These are phyloP conservation scores for Akebia trifoliata DNA, from an alignment of 164 flowering plant genomes.

Conservation along the genomic window DNA sequence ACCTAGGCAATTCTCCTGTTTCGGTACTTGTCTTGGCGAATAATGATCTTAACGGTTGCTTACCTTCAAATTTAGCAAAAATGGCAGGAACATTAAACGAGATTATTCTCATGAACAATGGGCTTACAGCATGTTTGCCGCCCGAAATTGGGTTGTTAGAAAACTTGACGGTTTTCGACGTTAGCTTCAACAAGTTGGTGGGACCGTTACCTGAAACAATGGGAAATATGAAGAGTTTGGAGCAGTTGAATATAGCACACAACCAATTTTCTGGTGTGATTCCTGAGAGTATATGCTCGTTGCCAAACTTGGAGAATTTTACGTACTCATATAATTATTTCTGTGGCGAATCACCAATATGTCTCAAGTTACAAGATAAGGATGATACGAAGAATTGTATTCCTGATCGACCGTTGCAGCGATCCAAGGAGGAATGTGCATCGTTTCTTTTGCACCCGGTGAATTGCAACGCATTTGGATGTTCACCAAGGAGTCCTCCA, in stretches of 20 bases:
- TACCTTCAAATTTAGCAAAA: constrained; percentile 32
- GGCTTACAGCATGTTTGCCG: constrained; percentile 37
- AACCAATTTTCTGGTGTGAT: constrained; percentile 43
- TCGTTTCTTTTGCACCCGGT: constrained; percentile 30
- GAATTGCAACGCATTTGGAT: constrained; percentile 32
- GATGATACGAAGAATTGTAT: constrained; percentile 49
- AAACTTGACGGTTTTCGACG: constrained; percentile 42
- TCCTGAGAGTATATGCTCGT: constrained; percentile 41
- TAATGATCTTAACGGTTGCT: constrained; percentile 40
- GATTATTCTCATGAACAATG: constrained; percentile 34
- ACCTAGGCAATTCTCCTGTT: constrained; percentile 57
- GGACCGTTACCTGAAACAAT: constrained; percentile 46
- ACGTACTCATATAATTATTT: constrained; percentile 50
- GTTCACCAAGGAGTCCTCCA: constrained; percentile 27
- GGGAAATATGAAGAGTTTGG: constrained; percentile 42
- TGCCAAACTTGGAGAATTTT: constrained; percentile 54
- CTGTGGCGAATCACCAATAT: constrained; percentile 28
- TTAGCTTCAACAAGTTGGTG: constrained; percentile 35
- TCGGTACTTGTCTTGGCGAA: constrained; percentile 66
- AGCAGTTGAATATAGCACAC: constrained; percentile 54
- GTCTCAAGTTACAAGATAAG: constrained; percentile 28
- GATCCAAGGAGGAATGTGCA: constrained; percentile 34
- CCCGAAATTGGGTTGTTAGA: constrained; percentile 33
- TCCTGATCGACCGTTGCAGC: constrained; percentile 38
- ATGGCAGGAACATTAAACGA: constrained; percentile 40